These are phyloP conservation scores for Pseudonitzschia pungens DNA, from an alignment of 108 stramenopile species.

Conservation along the genomic window DNA sequence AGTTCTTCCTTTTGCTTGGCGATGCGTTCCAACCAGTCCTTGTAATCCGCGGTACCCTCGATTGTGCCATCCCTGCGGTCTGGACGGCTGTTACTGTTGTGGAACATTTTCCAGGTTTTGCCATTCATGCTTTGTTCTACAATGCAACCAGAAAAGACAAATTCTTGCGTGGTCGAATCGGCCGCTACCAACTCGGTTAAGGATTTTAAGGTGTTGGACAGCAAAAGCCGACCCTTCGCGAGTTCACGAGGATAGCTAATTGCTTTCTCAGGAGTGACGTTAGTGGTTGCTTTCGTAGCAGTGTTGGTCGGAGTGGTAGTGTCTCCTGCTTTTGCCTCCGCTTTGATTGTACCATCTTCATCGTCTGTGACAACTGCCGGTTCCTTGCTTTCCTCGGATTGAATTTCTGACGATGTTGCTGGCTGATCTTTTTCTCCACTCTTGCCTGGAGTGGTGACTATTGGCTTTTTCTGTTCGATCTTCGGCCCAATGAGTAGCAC, in stretches of 20 bases:
- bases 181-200: slow-evolving; percentile 17
- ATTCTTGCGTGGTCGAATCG: slow-evolving; percentile 31
- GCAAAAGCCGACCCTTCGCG: slow-evolving; percentile 39
- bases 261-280: slow-evolving; percentile 5
- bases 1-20: slow-evolving; percentile 43
- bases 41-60: slow-evolving; percentile 43
- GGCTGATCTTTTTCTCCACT: neutral
- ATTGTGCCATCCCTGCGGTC: slow-evolving; percentile 57
- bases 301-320: neutral
- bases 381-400: slow-evolving; percentile 6
- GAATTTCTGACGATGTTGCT: neutral
- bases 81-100: slow-evolving; percentile 15
- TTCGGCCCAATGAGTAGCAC: slow-evolving; percentile 48
- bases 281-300: too few species aligned
- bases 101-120: slow-evolving; percentile 46
- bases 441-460: neutral
- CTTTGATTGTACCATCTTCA: neutral
- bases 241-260: slow-evolving; percentile 39
- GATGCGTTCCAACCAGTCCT: slow-evolving; percentile 35
- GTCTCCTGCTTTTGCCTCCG: slow-evolving; percentile 1
- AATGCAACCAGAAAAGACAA: slow-evolving; percentile 21
- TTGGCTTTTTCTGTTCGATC: slow-evolving; percentile 31
- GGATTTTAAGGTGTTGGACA: slow-evolving; percentile 33
- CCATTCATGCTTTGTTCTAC: slow-evolving; percentile 40
- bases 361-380: neutral